These are phyloP conservation scores for Nakazawaea ernobii DNA, from an alignment of 805 yeast species.

Conservation along the genomic window DNA sequence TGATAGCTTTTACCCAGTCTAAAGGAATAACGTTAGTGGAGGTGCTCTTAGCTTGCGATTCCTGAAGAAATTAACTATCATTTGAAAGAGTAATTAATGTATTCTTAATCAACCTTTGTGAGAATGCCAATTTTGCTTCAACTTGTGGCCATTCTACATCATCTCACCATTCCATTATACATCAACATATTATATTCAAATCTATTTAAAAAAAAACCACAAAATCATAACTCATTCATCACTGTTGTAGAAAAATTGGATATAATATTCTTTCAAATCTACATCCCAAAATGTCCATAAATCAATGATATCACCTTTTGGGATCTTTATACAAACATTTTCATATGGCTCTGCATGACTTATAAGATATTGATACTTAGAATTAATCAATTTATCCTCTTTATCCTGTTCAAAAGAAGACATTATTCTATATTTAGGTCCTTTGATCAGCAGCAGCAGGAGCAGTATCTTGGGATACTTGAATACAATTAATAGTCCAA, in stretches of 20 bases:
- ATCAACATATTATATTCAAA: no score
- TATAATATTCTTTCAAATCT: slow-evolving; percentile 59
- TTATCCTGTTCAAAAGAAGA: slow-evolving; percentile 63
- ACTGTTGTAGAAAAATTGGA: slow-evolving; percentile 58
- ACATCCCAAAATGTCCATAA: slow-evolving; percentile 73
- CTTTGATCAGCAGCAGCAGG: not conserved
- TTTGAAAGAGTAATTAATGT: no score
- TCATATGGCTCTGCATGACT: slow-evolving; percentile 90
- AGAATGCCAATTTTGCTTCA: no score
- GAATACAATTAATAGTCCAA: slow-evolving; percentile 64
- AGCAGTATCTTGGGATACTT: slow-evolving; percentile 44
- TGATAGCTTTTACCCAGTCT: no score
- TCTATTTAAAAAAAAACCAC: not conserved
- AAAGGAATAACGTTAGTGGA: no score
- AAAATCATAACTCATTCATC: slow-evolving; percentile 1
- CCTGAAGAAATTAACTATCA: no score
- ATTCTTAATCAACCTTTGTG: no score
- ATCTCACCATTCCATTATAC: no score
- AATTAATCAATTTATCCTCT: slow-evolving; percentile 36
- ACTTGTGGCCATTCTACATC: no score
- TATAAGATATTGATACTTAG: slow-evolving; percentile 62
- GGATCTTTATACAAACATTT: slow-evolving; percentile 70
- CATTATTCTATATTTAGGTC: slow-evolving; percentile 72
- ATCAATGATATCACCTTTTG: slow-evolving; percentile 47
- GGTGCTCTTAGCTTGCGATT: no score